Evolutionary conservation across 2,329 filamentous ascomycete species (phyloP).

Genomic region (Monilinia aucupariae): DNA sequence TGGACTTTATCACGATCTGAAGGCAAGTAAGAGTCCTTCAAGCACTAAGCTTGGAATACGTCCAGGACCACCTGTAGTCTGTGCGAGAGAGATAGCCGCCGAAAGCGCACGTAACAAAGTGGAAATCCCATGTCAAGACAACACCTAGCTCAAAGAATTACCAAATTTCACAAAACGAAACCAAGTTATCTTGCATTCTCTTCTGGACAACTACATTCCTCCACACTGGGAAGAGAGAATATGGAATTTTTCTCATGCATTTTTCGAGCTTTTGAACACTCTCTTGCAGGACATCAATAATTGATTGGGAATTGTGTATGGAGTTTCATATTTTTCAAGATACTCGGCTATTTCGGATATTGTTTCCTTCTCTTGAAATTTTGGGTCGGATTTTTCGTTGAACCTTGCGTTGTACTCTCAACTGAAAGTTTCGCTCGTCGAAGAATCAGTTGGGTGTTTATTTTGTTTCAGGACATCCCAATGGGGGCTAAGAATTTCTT

Average conservation of each 20-base stretch:
- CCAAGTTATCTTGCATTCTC: neutral
- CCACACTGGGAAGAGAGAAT: neutral
- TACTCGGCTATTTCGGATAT: neutral
- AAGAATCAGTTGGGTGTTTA: neutral
- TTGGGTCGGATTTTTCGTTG: too few species aligned
- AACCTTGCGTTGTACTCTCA: neutral
- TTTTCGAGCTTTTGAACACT: neutral
- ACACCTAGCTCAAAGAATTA: too few species aligned
- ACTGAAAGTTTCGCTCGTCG: neutral
- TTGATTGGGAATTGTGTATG: neutral
- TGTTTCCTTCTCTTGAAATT: neutral
- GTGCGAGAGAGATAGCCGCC: too few species aligned
- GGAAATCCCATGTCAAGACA: neutral
- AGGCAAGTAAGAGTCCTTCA: too few species aligned
- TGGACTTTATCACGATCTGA: too few species aligned
- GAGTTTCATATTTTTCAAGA: neutral
- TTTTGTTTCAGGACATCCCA: neutral
- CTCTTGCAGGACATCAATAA: neutral
- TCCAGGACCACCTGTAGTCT: too few species aligned
- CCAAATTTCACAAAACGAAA: neutral
- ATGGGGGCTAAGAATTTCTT: neutral
- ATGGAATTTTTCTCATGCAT: neutral
- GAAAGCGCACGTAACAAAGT: too few species aligned
- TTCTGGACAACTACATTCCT: neutral
- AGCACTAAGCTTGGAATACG: too few species aligned